phyloP scores from a whole-genome alignment of 2,329 filamentous ascomycete genomes.

The Orbilia brochopaga region DNA sequence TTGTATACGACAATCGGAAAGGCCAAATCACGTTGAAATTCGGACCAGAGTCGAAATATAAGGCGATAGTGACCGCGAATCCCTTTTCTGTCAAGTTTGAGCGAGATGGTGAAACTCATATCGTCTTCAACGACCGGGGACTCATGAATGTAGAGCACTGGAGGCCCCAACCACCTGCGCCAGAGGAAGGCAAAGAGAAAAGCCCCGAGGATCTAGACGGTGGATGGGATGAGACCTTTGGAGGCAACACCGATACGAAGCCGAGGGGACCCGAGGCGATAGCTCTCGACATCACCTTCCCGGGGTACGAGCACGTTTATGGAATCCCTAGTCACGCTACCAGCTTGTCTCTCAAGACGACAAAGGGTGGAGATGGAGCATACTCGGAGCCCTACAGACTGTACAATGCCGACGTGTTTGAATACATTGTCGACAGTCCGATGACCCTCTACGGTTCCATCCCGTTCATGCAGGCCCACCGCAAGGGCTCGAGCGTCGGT shows the following conservation, averaged over 20 bases:
- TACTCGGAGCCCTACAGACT: constrained; percentile 89
- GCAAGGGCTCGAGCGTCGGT: constrained; percentile 88
- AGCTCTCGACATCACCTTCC: constrained; percentile 87
- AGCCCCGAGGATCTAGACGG: constrained; percentile 65
- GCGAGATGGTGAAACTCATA: constrained; percentile 77
- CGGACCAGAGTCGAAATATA: constrained; percentile 79
- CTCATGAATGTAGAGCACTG: constrained; percentile 94
- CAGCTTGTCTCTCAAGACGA: constrained; percentile 84
- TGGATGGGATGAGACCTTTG: constrained; percentile 98
- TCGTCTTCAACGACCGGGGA: constrained; percentile 89
- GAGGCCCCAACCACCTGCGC: constrained; percentile 69
- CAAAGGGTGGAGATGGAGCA: constrained; percentile 82
- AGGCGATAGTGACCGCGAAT: constrained; percentile 80
- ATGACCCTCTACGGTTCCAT: constrained; percentile 99
- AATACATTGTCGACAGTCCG: constrained; percentile 94
- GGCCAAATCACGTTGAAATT: constrained; percentile 66
- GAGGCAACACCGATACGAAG: constrained; percentile 92
- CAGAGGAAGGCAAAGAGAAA: constrained; percentile 62
- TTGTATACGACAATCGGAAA: constrained; percentile 62
- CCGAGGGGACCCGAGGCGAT: constrained; percentile 90
- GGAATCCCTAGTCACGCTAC: constrained; percentile 94
- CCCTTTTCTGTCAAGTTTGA: constrained; percentile 88
- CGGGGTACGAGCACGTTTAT: constrained; percentile 88
- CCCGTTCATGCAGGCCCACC: constrained; percentile 96
- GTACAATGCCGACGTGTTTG: constrained; percentile 97